Conservation (phyloP, 371 early-diverging fungal species). For the Haplosporangium sp. region DNA sequence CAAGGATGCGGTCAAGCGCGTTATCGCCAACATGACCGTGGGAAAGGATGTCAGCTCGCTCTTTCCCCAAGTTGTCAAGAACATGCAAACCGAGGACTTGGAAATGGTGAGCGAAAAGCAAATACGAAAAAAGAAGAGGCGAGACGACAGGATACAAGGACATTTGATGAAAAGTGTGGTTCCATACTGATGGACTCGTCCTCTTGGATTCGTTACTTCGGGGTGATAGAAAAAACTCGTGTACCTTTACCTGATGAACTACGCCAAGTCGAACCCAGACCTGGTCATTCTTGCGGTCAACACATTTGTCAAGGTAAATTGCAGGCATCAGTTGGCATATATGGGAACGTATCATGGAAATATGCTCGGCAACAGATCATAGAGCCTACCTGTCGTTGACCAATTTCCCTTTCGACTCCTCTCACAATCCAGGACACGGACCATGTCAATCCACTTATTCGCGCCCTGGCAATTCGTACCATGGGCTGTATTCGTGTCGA, state of each 20-base stretch:
- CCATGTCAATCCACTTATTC: slow-evolving; percentile 93
- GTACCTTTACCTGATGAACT: slow-evolving; percentile 89
- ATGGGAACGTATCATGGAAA: not conserved
- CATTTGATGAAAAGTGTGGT: not conserved
- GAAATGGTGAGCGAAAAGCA: not conserved
- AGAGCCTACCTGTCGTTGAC: slow-evolving; percentile 1
- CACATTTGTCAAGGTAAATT: slow-evolving; percentile 92
- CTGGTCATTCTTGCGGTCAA: slow-evolving; percentile 97
- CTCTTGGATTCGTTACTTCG: not conserved
- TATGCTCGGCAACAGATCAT: not conserved
- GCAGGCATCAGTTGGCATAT: not conserved
- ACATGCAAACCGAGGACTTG: slow-evolving; percentile 71
- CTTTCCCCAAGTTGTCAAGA: slow-evolving; percentile 97
- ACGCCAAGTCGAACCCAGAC: slow-evolving; percentile 97
- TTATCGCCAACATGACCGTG: slow-evolving; percentile 98
- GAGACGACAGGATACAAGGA: not conserved
- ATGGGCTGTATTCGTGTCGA: slow-evolving; percentile 95
- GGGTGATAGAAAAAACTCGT: slow-evolving; percentile 93
- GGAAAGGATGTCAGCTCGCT: slow-evolving; percentile 97
- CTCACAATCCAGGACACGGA: slow-evolving; percentile 85
- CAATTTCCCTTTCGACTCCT: not conserved
- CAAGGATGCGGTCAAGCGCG: slow-evolving; percentile 97
- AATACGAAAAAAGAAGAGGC: too few species aligned
- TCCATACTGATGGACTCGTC: too few species aligned
- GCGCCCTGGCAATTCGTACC: slow-evolving; percentile 97